A percentile compares a stretch with the other conserved stretches of the same genome.
These are phyloP conservation scores for Penicillium psychrosexuale DNA, from an alignment of 2,329 filamentous ascomycete species.

Conservation along the genomic window DNA sequence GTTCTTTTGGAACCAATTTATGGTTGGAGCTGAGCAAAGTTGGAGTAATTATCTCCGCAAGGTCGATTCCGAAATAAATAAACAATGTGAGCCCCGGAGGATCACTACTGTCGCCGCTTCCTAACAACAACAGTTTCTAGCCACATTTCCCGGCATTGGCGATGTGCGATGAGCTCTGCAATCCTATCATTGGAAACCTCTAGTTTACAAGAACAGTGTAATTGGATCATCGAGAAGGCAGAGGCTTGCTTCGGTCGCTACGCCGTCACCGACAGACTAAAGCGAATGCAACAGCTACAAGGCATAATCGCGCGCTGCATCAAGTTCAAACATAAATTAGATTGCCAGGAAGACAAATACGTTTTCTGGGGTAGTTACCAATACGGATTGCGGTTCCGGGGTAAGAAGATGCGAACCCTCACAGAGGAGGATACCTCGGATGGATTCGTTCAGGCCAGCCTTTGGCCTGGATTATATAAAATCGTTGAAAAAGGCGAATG, in stretches of 20 bases:
- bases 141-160: slow-evolving; percentile 17
- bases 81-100: slow-evolving; percentile 3
- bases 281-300: slow-evolving; percentile 3
- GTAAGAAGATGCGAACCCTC: slow-evolving; percentile 6
- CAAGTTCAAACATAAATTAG: slow-evolving; percentile 18
- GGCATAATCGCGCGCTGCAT: slow-evolving; percentile 13
- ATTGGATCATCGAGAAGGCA: neutral
- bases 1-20: slow-evolving; percentile 6
- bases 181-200: neutral
- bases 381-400: neutral
- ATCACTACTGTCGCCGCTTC: neutral
- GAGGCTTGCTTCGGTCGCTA: neutral
- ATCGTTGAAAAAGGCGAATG: neutral
- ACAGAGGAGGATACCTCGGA: neutral
- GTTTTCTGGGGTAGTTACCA: slow-evolving; percentile 11
- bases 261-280: neutral
- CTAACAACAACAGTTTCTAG: slow-evolving; percentile 7
- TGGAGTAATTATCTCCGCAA: neutral
- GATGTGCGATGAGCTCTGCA: slow-evolving; percentile 19
- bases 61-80: slow-evolving; percentile 5
- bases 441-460: neutral
- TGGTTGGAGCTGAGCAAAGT: neutral
- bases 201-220: neutral
- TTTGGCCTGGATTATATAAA: slow-evolving; percentile 18
- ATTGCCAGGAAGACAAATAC: slow-evolving; percentile 18